These are phyloP conservation scores for Ceratocystis variospora DNA, from an alignment of 2,329 filamentous ascomycete species.

Conservation along the genomic window DNA sequence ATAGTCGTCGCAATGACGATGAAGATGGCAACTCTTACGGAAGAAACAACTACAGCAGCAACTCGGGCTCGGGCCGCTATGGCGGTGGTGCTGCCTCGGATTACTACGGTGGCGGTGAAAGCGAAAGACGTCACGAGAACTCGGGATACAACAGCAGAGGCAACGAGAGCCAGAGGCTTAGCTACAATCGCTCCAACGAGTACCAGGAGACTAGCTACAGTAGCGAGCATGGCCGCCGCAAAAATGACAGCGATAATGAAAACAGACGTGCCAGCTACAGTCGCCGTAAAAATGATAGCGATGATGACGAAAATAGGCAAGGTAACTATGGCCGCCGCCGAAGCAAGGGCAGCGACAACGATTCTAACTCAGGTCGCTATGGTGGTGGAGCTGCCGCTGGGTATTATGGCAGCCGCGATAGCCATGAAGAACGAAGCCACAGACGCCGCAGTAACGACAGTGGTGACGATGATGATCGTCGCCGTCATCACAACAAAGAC, in stretches of 20 bases:
- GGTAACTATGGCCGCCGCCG: constrained; percentile 9
- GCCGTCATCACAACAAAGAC: constrained; percentile 8
- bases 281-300: constrained; percentile 20
- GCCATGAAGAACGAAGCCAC: constrained; percentile 19
- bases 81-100: constrained; percentile 33
- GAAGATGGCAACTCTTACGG: constrained; percentile 7
- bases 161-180: constrained; percentile 46
- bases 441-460: constrained; percentile 22
- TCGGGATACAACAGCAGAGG: constrained; percentile 26
- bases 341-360: constrained; percentile 10
- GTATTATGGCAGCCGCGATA: constrained; percentile 42
- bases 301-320: constrained; percentile 11
- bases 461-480: constrained; percentile 19
- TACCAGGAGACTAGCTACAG: constrained; percentile 43
- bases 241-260: constrained; percentile 34
- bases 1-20: constrained; percentile 4
- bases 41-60: constrained; percentile 11
- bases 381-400: constrained; percentile 33
- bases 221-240: constrained; percentile 47
- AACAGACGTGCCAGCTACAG: constrained; percentile 27
- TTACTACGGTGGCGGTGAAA: constrained; percentile 42
- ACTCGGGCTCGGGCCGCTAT: constrained; percentile 27
- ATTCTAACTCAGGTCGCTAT: constrained; percentile 27
- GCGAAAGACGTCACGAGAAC: constrained; percentile 8
- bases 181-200: constrained; percentile 38